Percentiles rank a stretch among this genome's conserved stretches.
phyloP scores from a whole-genome alignment of 2,329 filamentous ascomycete genomes.

The Venturia asperata region DNA sequence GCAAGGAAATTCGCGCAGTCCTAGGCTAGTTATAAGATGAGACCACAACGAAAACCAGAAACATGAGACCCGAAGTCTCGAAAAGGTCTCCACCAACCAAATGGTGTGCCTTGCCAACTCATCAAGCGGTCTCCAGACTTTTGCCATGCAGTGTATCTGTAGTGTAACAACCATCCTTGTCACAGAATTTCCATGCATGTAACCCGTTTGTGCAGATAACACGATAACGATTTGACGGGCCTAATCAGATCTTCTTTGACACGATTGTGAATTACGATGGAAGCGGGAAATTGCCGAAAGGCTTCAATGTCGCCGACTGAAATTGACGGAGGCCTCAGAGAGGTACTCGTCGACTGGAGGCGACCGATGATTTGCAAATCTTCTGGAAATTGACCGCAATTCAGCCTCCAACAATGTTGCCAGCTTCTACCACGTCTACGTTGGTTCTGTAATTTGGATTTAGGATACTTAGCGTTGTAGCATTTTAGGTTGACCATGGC shows the following conservation, averaged over 20 bases:
- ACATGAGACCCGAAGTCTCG: neutral
- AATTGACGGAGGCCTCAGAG: neutral
- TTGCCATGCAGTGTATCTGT: constrained; percentile 1
- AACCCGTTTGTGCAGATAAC: neutral
- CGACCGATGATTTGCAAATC: neutral
- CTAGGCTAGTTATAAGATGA: neutral
- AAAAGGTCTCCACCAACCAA: constrained; percentile 1
- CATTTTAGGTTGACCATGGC: neutral
- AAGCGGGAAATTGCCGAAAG: neutral
- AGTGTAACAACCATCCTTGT: neutral
- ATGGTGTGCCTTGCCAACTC: neutral
- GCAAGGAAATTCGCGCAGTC: neutral
- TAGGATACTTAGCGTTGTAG: neutral
- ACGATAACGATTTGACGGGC: neutral
- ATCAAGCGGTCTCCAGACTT: neutral
- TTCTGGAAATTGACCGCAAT: neutral
- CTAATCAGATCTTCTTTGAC: neutral
- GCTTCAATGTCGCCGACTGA: neutral
- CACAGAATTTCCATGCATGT: neutral
- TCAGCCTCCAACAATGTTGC: neutral
- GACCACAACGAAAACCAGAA: constrained; percentile 2
- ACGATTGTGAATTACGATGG: neutral
- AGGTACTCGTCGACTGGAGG: neutral
- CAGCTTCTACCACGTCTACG: neutral
- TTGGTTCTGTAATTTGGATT: neutral